Percentiles rank a stretch among this genome's conserved stretches.
These are phyloP conservation scores for Rhynchospora tenuis DNA, from an alignment of 176 grass and related monocot genomes.

Conservation along the genomic window DNA sequence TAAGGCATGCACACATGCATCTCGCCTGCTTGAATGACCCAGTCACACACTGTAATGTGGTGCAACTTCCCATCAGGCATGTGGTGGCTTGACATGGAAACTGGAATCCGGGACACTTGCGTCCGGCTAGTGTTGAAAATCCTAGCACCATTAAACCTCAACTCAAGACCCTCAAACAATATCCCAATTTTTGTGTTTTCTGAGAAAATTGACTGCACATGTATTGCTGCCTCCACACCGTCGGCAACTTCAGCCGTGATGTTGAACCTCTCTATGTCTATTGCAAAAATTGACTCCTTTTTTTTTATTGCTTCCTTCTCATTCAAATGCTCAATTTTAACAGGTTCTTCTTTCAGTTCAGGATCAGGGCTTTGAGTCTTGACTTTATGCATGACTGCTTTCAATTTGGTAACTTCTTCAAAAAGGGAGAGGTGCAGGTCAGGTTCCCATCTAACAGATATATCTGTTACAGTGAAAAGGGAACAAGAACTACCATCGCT, in stretches of 20 bases:
- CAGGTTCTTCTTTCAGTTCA: slow-evolving; percentile 58
- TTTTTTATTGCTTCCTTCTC: slow-evolving; percentile 49
- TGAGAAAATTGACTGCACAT: slow-evolving; percentile 88
- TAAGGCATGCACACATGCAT: slow-evolving; percentile 83
- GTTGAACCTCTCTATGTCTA: slow-evolving; percentile 86
- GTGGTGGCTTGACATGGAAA: slow-evolving; percentile 52
- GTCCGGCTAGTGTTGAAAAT: slow-evolving; percentile 70
- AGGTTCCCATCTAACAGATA: slow-evolving; percentile 73
- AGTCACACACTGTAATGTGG: slow-evolving; percentile 57
- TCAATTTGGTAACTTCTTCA: slow-evolving; percentile 63
- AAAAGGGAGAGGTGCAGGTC: slow-evolving; percentile 76
- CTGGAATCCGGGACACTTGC: slow-evolving; percentile 81
- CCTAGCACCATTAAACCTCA: slow-evolving; percentile 60
- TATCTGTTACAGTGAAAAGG: slow-evolving; percentile 69
- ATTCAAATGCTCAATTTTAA: slow-evolving; percentile 31
- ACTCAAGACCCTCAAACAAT: slow-evolving; percentile 63
- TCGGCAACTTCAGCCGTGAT: slow-evolving; percentile 84
- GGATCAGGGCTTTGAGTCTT: slow-evolving; percentile 54
- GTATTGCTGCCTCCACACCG: slow-evolving; percentile 77
- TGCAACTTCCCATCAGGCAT: slow-evolving; percentile 59
- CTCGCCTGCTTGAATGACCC: slow-evolving; percentile 86
- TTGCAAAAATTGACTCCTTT: slow-evolving; percentile 74
- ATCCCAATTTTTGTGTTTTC: slow-evolving; percentile 98
- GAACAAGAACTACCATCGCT: slow-evolving; percentile 71
- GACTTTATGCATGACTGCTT: slow-evolving; percentile 53